Conservation (phyloP, 352 stramenopile genomes). For the Phytophthora pluvialis region DNA sequence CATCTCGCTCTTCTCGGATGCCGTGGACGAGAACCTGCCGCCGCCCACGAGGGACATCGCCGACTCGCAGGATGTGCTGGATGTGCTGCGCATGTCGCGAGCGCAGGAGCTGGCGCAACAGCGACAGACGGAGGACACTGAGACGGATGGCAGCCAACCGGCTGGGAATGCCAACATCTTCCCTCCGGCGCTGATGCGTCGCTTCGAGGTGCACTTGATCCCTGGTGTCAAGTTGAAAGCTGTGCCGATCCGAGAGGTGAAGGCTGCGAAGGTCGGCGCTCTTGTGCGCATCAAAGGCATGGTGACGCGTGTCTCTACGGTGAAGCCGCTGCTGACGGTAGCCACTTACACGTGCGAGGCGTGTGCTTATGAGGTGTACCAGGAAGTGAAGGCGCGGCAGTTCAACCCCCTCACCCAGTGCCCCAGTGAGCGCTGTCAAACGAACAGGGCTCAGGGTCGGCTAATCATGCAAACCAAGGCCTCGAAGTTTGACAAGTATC, state of each 20-base stretch:
- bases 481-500: conserved; percentile 99
- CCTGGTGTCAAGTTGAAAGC: conserved; percentile 88
- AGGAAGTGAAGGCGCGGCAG: conserved; percentile 93
- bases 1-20: conserved; percentile 88
- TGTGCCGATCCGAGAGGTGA: conserved; percentile 94
- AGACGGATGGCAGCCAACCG: conserved; percentile 31
- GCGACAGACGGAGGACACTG: conserved; percentile 38
- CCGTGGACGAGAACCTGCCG: conserved; percentile 88
- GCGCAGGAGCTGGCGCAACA: conserved; percentile 74
- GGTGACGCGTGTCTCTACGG: conserved; percentile 98
- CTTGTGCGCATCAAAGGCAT: conserved; percentile 98
- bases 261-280: conserved; percentile 93
- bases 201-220: conserved; percentile 85
- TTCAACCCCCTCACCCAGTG: conserved; percentile 96
- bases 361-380: conserved; percentile 97
- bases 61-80: conserved; percentile 83
- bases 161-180: conserved; percentile 73
- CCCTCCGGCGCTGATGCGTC: conserved; percentile 92
- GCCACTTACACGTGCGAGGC: conserved; percentile 98
- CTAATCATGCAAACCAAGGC: conserved; percentile 97
- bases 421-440: conserved; percentile 88
- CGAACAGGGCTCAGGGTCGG: conserved; percentile 77
- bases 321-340: conserved; percentile 97
- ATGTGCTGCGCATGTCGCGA: conserved; percentile 81
- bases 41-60: conserved; percentile 82